phyloP scores from a whole-genome alignment of 495 filamentous ascomycete species.

The Aspergillus mulundensis region DNA sequence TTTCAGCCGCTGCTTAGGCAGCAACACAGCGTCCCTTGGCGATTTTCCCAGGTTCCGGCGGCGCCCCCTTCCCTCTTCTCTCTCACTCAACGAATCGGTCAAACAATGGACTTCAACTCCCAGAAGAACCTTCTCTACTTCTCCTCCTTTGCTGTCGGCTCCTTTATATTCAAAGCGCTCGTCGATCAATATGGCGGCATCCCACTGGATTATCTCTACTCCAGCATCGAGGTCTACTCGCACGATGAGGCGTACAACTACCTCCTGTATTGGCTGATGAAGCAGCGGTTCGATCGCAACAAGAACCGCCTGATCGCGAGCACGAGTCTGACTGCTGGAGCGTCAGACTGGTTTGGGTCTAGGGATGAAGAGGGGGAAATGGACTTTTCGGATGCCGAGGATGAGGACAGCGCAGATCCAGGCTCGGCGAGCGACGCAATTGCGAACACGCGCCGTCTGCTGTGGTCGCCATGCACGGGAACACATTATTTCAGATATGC shows the following conservation, averaged over 20 bases:
- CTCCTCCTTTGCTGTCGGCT: slow-evolving; percentile 5
- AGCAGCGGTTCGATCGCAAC: neutral
- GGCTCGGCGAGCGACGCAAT: too few relatives aligned
- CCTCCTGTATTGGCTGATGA: slow-evolving; percentile 9
- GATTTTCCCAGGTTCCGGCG: too few relatives aligned
- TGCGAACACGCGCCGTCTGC: too few relatives aligned
- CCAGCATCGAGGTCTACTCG: slow-evolving; percentile 5
- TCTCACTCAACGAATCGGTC: too few relatives aligned
- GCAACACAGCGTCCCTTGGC: too few relatives aligned
- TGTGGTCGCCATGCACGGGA: too few relatives aligned
- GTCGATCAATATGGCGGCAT: neutral
- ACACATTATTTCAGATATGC: too few relatives aligned
- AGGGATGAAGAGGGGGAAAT: neutral
- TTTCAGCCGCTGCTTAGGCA: too few relatives aligned
- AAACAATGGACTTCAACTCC: too few relatives aligned
- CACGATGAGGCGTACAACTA: slow-evolving; percentile 9
- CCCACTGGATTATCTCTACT: neutral
- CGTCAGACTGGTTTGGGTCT: neutral
- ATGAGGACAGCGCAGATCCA: slow-evolving; percentile 1
- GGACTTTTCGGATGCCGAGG: neutral
- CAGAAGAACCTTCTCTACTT: slow-evolving; percentile 2
- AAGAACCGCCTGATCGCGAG: too few relatives aligned
- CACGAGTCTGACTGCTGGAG: too few relatives aligned
- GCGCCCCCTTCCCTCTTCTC: too few relatives aligned
- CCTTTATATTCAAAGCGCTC: neutral